Evolutionary conservation across 352 stramenopile species (phyloP).

Genomic region (Phytophthora fragariaefolia): DNA sequence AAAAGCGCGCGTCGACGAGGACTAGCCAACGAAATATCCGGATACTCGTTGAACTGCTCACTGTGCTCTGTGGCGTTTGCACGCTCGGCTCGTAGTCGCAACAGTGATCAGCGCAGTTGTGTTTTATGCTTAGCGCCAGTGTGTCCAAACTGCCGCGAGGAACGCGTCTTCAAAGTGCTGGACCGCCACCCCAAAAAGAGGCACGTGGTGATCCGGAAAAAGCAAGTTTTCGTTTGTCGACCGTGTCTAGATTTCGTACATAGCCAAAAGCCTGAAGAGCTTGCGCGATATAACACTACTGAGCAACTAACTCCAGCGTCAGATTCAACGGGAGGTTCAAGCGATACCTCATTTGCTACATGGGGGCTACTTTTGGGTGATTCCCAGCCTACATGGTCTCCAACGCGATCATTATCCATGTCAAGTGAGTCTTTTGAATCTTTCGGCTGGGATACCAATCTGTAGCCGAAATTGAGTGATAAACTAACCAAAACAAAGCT

Average conservation of each 20-base stretch:
- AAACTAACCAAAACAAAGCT: conserved; percentile 18
- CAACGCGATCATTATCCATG: neutral
- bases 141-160: conserved; percentile 36
- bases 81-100: conserved; percentile 26
- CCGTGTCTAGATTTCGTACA: conserved; percentile 36
- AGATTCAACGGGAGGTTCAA: conserved; percentile 22
- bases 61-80: conserved; percentile 29
- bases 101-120: conserved; percentile 30
- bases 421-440: conserved; percentile 9
- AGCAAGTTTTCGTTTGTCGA: conserved; percentile 27
- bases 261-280: conserved; percentile 29
- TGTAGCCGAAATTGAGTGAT: neutral
- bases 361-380: conserved; percentile 38
- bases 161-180: conserved; percentile 28
- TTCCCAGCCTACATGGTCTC: conserved; percentile 1
- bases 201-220: conserved; percentile 25
- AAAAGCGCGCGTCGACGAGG: conserved; percentile 28
- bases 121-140: conserved; percentile 36
- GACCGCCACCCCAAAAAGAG: conserved; percentile 32
- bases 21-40: conserved; percentile 20
- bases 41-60: conserved; percentile 28
- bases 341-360: conserved; percentile 15
- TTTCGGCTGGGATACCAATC: conserved; percentile 20
- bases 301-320: conserved; percentile 34
- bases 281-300: conserved; percentile 21